Evolutionary conservation across 2,329 filamentous ascomycete species (phyloP).

Genomic region (Venturia asperata): DNA sequence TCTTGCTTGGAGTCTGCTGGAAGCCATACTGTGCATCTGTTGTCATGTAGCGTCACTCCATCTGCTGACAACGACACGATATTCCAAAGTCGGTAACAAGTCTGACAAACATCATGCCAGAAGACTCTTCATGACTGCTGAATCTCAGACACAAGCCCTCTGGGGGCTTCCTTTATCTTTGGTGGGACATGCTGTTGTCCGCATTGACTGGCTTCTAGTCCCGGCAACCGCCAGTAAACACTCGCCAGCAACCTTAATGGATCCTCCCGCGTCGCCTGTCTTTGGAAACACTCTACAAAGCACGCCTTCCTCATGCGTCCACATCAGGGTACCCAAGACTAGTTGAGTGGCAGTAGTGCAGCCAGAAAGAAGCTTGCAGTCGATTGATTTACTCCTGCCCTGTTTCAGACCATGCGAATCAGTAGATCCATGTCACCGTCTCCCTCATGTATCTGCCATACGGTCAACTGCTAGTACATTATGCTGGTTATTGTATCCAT

Average conservation of each 20-base stretch:
- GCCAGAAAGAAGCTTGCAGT: background rate
- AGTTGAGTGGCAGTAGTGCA: background rate
- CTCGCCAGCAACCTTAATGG: conserved; percentile 1
- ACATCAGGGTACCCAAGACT: background rate
- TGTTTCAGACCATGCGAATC: conserved; percentile 10
- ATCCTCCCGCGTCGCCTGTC: background rate
- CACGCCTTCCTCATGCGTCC: background rate
- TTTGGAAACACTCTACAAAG: background rate
- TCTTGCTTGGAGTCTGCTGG: background rate
- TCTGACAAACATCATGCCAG: background rate
- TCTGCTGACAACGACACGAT: background rate
- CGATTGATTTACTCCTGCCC: background rate
- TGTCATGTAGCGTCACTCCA: background rate
- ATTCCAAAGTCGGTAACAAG: too few species aligned
- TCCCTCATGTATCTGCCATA: background rate
- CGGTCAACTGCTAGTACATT: background rate
- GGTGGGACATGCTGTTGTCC: background rate
- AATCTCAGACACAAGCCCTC: background rate
- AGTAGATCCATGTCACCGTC: background rate
- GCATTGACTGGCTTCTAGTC: background rate
- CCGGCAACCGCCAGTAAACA: background rate
- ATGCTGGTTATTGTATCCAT: background rate
- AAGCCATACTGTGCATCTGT: background rate
- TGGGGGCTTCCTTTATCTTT: background rate
- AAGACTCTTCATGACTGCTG: background rate